These are phyloP conservation scores for Casuarina cunninghamiana DNA, from an alignment of 306 rosid genomes.

Conservation along the genomic window DNA sequence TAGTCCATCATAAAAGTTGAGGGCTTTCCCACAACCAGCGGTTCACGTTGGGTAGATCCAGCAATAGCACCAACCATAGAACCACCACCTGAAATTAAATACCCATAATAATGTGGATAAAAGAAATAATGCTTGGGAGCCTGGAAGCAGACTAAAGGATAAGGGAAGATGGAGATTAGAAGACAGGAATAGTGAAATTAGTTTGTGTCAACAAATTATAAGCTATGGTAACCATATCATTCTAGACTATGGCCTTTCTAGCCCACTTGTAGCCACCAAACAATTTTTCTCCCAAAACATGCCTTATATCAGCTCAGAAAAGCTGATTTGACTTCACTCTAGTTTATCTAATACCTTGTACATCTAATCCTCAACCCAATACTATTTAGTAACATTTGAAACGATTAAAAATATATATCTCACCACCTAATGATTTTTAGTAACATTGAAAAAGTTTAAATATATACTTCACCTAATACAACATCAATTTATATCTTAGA, in stretches of 20 bases:
- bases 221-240: neutral
- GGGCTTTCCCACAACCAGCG: constrained; percentile 94
- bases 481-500: no score
- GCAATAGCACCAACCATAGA: constrained; percentile 89
- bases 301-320: neutral
- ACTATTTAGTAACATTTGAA: no score
- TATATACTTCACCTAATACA: no score
- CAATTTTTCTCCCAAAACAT: neutral
- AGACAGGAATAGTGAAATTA: neutral
- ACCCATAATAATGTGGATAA: constrained; percentile 6
- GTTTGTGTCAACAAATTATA: no score
- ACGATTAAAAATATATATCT: no score
- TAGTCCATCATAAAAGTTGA: constrained; percentile 99
- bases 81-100: constrained; percentile 79
- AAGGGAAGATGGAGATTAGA: neutral
- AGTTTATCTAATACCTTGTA: neutral
- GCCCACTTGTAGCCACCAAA: neutral
- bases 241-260: neutral
- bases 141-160: neutral
- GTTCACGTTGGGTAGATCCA: constrained; percentile 96
- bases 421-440: no score
- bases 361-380: neutral
- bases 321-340: neutral
- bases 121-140: neutral
- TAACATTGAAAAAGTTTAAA: no score